These are phyloP conservation scores for Leptomonas pyrrhocoris DNA, from an alignment of 208 protist genomes.

Conservation along the genomic window DNA sequence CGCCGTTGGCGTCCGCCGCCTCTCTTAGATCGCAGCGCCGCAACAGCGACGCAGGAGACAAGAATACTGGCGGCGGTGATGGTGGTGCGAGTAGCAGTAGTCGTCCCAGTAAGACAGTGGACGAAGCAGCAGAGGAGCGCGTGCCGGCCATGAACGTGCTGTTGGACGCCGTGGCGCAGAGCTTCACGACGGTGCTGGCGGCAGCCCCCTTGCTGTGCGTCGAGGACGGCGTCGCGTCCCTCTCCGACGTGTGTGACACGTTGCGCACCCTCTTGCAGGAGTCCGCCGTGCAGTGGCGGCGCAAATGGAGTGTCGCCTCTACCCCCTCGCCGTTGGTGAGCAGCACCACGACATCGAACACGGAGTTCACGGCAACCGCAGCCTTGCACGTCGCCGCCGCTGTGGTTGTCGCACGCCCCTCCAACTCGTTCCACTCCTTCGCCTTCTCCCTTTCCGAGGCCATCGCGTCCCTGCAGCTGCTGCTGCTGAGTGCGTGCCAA, in stretches of 20 bases:
- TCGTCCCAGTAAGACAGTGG: not conserved
- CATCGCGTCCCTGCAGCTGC: slow-evolving; percentile 69
- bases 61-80: not conserved
- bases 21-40: not conserved
- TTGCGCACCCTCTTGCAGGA: slow-evolving; percentile 47
- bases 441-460: slow-evolving; percentile 49
- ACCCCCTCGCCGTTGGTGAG: not conserved
- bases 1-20: not conserved
- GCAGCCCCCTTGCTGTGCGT: slow-evolving; percentile 33
- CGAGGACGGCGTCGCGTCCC: slow-evolving; percentile 24
- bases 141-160: slow-evolving; percentile 43
- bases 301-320: slow-evolving; percentile 9
- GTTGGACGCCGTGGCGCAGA: slow-evolving; percentile 37
- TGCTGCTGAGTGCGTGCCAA: slow-evolving; percentile 72
- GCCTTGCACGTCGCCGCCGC: not conserved
- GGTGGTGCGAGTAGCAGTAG: not conserved
- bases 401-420: not conserved
- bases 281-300: slow-evolving; percentile 39
- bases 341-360: not conserved
- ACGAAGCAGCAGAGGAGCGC: slow-evolving; percentile 11
- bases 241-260: slow-evolving; percentile 42
- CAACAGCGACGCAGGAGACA: not conserved
- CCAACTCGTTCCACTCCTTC: slow-evolving; percentile 13
- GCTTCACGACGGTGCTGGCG: slow-evolving; percentile 39
- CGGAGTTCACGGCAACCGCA: not conserved